Evolutionary conservation across 805 yeast genomes (phyloP).

Genomic region (Zygoascus flipseniorum): DNA sequence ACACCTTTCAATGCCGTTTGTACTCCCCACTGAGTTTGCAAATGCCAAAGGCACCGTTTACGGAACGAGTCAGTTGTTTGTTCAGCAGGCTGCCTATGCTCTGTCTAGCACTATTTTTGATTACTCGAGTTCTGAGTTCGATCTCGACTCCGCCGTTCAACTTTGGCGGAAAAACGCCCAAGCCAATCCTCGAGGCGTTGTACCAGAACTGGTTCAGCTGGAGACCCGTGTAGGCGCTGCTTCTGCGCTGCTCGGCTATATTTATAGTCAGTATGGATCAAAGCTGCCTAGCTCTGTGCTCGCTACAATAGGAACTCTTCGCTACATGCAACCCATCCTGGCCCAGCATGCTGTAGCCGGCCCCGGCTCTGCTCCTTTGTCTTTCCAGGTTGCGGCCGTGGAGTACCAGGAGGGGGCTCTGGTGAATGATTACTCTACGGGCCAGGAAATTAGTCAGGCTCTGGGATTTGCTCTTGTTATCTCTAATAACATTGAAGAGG

Average conservation of each 20-base stretch:
- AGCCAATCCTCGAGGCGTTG: slow-evolving; percentile 44
- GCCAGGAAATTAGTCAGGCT: slow-evolving; percentile 52
- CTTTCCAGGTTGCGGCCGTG: slow-evolving; percentile 65
- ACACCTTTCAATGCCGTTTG: slow-evolving; percentile 9
- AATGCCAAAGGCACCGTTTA: slow-evolving; percentile 16
- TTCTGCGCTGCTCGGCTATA: slow-evolving; percentile 66
- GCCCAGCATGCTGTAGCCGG: slow-evolving; percentile 16
- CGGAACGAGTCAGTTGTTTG: slow-evolving; percentile 20
- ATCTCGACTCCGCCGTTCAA: slow-evolving; percentile 50
- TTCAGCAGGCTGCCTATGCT: slow-evolving; percentile 28
- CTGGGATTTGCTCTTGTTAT: slow-evolving; percentile 61
- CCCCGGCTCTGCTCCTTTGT: slow-evolving; percentile 21
- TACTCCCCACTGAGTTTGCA: slow-evolving; percentile 15
- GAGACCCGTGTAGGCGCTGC: slow-evolving; percentile 85
- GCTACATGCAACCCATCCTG: slow-evolving; percentile 58
- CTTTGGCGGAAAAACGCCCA: slow-evolving; percentile 51
- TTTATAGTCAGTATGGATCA: slow-evolving; percentile 19
- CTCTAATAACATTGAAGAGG: slow-evolving; percentile 54
- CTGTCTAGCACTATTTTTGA: slow-evolving; percentile 34
- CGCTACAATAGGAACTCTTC: slow-evolving; percentile 59
- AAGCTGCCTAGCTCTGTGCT: slow-evolving; percentile 24
- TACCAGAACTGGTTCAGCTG: slow-evolving; percentile 47
- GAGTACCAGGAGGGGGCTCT: slow-evolving; percentile 57
- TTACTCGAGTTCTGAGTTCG: slow-evolving; percentile 58
- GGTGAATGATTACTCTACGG: slow-evolving; percentile 54